Conservation (phyloP, 208 protist species). For the Wallacemonas rigidus region DNA sequence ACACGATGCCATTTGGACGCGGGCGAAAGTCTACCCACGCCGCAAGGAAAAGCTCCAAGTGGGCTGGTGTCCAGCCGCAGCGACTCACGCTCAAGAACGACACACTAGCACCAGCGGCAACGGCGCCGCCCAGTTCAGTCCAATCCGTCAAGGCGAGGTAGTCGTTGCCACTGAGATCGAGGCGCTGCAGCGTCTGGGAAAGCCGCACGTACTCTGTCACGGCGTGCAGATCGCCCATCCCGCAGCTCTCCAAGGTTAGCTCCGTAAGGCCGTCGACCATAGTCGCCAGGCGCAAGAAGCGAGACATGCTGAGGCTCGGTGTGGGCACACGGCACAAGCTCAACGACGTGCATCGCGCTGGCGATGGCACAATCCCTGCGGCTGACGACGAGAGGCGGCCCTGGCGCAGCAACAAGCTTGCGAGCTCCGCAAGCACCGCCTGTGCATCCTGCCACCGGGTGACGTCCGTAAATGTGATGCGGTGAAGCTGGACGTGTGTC, state of each 20-base stretch:
- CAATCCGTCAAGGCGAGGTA: conserved; percentile 39
- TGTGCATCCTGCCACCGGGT: conserved; percentile 41
- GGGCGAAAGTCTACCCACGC: conserved; percentile 29
- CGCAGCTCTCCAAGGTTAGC: conserved; percentile 50
- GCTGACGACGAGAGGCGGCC: not conserved
- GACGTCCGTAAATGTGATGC: conserved; percentile 40
- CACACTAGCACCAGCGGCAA: conserved; percentile 30
- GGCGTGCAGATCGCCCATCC: conserved; percentile 24
- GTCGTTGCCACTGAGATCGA: conserved; percentile 54
- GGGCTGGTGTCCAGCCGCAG: conserved; percentile 43
- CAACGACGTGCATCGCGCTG: not conserved
- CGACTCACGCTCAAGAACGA: conserved; percentile 35
- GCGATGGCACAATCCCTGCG: not conserved
- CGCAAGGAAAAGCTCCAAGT: conserved; percentile 33
- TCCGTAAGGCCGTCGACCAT: conserved; percentile 36
- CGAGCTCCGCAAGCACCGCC: conserved; percentile 47
- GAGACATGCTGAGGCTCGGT: conserved; percentile 10
- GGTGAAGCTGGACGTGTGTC: conserved; percentile 40
- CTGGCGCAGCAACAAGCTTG: conserved; percentile 21
- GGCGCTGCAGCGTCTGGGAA: conserved; percentile 28
- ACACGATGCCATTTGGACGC: conserved; percentile 32
- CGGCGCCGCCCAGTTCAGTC: conserved; percentile 30
- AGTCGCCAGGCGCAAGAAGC: conserved; percentile 22
- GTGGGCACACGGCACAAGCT: conserved; percentile 1
- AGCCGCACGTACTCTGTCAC: conserved; percentile 34